Evolutionary conservation across 768 basidiomycete genomes (phyloP).

Genomic region (Tulasnella calospora): DNA sequence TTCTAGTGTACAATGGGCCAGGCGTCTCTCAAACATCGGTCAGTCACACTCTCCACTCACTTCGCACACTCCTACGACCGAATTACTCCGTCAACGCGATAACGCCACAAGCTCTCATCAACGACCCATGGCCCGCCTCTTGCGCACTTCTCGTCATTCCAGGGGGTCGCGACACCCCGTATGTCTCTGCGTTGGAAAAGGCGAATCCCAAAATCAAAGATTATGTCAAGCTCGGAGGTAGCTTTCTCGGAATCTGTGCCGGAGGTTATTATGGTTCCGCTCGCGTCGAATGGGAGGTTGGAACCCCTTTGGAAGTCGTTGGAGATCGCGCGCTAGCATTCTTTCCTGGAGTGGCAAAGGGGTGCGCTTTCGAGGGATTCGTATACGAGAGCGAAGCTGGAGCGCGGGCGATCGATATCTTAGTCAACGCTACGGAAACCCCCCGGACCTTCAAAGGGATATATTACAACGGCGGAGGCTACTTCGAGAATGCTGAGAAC

Average conservation of each 20-base stretch:
- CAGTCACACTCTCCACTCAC: constrained; percentile 42
- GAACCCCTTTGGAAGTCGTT: constrained; percentile 38
- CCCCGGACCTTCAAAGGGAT: constrained; percentile 33
- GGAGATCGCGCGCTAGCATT: constrained; percentile 43
- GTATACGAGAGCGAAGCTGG: constrained; percentile 43
- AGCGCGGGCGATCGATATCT: constrained; percentile 38
- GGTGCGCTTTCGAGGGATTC: constrained; percentile 44
- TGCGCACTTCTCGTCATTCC: constrained; percentile 80
- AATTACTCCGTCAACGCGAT: constrained; percentile 76
- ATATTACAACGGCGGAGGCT: constrained; percentile 47
- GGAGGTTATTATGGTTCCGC: constrained; percentile 50
- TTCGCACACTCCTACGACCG: constrained; percentile 58
- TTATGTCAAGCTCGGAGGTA: constrained; percentile 65
- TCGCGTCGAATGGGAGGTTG: constrained; percentile 42
- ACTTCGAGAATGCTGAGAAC: constrained; percentile 35
- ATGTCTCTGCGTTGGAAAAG: constrained; percentile 37
- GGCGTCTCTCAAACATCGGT: constrained; percentile 51
- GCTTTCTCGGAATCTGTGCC: constrained; percentile 62
- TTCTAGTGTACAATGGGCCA: constrained; percentile 66
- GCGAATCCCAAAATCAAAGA: constrained; percentile 48
- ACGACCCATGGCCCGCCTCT: constrained; percentile 68
- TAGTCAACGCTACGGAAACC: constrained; percentile 30
- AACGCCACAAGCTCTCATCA: constrained; percentile 49
- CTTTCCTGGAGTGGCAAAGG: constrained; percentile 41
- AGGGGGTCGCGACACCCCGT: constrained; percentile 48